Base-by-base conservation (phyloP, 2,329 filamentous ascomycete genomes). In the Scorias spongiosa region DNA sequence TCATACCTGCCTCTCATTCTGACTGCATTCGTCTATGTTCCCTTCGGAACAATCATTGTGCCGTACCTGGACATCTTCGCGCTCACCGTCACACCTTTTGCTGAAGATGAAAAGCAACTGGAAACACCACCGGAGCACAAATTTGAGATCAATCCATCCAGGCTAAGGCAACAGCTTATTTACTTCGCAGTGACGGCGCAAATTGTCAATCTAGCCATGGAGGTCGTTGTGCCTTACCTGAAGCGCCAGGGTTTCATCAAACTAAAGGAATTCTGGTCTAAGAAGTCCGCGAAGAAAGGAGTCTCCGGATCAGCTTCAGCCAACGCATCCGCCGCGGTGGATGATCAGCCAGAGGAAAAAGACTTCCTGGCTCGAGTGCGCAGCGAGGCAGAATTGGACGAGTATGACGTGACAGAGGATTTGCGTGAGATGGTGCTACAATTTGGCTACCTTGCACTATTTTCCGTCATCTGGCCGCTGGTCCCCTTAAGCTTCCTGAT, bases 121-220 rank as follows among this genome's bases (percentile, higher is more conserved):
- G 69, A 70, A 41, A 56, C 65, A 8, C 66, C 67, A 0, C 70
- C 74, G 18, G 53, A 41, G 20, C 47, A 42, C 18, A 46, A 48
- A 11, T 98, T 95, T 61, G 71, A 78, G 42, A 84, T 95, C 63
- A 87, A 96, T 57, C 81, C 86, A 0, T 73, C 80, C 51, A 75
- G 91, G 12, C 76, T 96, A 30, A 83, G 81, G 54, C 84, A 87
- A 53, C 89, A 96, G 61, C 85, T 95, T 60, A 91, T 95, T 49
- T 96, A 93, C 66, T 91, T 93, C 49, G 93, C 89, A 0, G 84
- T 96, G 29, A 95, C 89, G 0, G 89, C 87, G 0, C 89, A 95
- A 58, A 75, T 95, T 32, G 81, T 98, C 54, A 91, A 84, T 58
- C 81, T 95, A 43, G 78, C 74, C 10, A 78, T 89, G 48, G 91